Evolutionary conservation across 2,329 filamentous ascomycete species (phyloP), one percentile per base, ranked within the genome.

Genomic region (Fusarium abutilonis): DNA sequence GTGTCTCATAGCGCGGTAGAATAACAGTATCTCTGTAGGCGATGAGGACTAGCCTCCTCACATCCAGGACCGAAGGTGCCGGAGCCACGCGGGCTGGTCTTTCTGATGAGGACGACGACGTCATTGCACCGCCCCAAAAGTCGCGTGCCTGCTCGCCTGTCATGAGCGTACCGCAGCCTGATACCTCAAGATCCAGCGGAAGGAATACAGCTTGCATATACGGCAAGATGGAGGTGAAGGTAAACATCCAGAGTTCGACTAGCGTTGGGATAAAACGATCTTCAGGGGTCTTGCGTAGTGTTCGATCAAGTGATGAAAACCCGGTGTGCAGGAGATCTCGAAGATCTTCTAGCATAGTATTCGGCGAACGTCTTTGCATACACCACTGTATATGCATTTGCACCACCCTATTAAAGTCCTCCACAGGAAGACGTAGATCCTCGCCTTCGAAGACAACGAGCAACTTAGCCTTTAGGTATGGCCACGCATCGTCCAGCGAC

Each of bases 141-240:
- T 98, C 94, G 36, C 88, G 87, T 5, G 93, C 90, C 75, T 96
- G 89, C 6, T 92, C 87, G 0, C 85, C 76, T 1, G 84, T 88
- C 84, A 98, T 89, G 52, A 98, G 84, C 0, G 86, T 82, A 14
- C 95, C 95, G 42, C 85, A 85, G 6, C 94, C 95, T 49, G 92
- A 89, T 73, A 99, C 96, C 73, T 99, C 95, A 10, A 97, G 85
- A 71, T 99, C 95, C 1, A 99, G 79, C 0, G 93, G 95, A 2
- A 99, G 80, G 72, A 99, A 97, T 1, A 97, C 93, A 1, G 94
- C 93, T 78, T 98, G 94, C 69, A 99, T 88, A 72, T 97, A 98
- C 0, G 95, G 95, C 6, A 98, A 78, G 34, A 98, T 91, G 7
- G 86, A 90, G 3, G 92, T 94, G 70, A 97, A 97, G 0, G 95